These are phyloP conservation scores for Pachysandra terminalis DNA, from an alignment of 164 flowering plant species.

Conservation along the genomic window DNA sequence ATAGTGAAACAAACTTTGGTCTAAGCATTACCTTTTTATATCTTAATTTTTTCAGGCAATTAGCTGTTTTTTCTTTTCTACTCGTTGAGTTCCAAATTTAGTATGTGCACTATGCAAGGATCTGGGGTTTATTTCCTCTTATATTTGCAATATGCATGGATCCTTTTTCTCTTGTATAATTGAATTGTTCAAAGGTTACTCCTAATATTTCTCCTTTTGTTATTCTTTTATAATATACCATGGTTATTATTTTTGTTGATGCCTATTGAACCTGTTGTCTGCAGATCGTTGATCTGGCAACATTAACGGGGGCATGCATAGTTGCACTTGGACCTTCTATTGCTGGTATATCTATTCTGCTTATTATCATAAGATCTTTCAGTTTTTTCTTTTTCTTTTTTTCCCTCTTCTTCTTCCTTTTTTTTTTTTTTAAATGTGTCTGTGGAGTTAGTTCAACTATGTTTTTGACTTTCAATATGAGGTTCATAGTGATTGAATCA, in stretches of 20 bases:
- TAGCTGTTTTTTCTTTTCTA: too few relatives aligned
- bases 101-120: too few relatives aligned
- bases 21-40: too few relatives aligned
- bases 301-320: slow-evolving; percentile 87
- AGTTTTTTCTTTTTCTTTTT: neutral
- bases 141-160: too few relatives aligned
- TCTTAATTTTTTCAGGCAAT: too few relatives aligned
- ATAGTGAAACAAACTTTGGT: too few relatives aligned
- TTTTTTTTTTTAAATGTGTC: too few relatives aligned
- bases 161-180: neutral
- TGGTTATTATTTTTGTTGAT: neutral
- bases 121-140: too few relatives aligned
- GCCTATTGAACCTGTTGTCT: slow-evolving; percentile 1
- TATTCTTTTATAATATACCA: neutral
- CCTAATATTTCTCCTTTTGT: neutral
- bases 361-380: neutral
- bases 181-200: neutral
- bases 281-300: slow-evolving; percentile 91
- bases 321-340: slow-evolving; percentile 89
- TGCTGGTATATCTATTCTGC: slow-evolving; percentile 53
- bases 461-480: neutral
- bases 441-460: neutral
- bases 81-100: too few relatives aligned
- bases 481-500: neutral
- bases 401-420: neutral